Conservation (phyloP, 2,329 filamentous ascomycete species). For the Fonsecaea multimorphosa region DNA sequence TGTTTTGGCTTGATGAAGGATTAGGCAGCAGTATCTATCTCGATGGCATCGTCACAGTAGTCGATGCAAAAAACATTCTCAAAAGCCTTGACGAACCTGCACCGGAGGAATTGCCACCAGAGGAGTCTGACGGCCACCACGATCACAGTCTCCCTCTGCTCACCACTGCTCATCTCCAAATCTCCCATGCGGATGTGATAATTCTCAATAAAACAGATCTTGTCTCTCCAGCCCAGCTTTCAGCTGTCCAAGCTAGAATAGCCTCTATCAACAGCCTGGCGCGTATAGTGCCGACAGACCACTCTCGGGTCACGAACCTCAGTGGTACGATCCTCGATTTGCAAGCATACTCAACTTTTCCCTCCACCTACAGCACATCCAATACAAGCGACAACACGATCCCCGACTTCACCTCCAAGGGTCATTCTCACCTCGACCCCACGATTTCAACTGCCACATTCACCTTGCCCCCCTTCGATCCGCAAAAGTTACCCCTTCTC, state of each 20-base stretch:
- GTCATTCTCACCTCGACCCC: constrained; percentile 89
- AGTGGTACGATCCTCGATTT: constrained; percentile 88
- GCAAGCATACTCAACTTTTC: constrained; percentile 87
- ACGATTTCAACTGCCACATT: constrained; percentile 85
- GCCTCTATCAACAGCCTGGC: constrained; percentile 88
- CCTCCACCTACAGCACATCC: constrained; percentile 48
- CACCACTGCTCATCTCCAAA: constrained; percentile 93
- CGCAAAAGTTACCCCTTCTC: constrained; percentile 65
- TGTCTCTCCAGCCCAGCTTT: constrained; percentile 72
- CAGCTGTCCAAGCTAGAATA: constrained; percentile 72
- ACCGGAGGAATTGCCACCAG: constrained; percentile 53
- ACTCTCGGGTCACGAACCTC: constrained; percentile 78
- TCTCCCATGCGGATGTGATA: constrained; percentile 94
- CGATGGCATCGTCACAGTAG: constrained; percentile 93
- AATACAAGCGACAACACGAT: neutral
- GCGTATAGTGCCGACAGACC: constrained; percentile 79
- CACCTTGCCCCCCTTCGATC: constrained; percentile 65
- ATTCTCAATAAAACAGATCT: constrained; percentile 94
- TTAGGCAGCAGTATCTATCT: constrained; percentile 94
- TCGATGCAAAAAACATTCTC: constrained; percentile 92
- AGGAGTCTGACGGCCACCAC: constrained; percentile 45
- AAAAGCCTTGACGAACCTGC: constrained; percentile 75
- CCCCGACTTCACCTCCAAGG: constrained; percentile 73
- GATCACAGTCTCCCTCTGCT: constrained; percentile 68
- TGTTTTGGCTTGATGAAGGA: constrained; percentile 98